Base-by-base conservation (phyloP, 805 yeast species). In the Yarrowia alimentaria region DNA sequence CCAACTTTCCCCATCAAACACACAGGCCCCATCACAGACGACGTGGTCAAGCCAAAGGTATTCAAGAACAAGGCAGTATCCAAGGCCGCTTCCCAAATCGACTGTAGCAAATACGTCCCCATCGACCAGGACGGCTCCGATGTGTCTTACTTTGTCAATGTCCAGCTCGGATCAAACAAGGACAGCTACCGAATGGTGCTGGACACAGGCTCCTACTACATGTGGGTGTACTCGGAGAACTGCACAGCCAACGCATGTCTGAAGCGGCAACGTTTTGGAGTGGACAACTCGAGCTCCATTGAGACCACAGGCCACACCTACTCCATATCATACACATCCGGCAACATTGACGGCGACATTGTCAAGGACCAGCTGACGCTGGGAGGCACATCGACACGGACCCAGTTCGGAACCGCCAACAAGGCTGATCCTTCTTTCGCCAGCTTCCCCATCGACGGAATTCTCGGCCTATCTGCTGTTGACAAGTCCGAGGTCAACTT, bases 201-300 rank as follows among this genome's bases (percentile, higher is more conserved):
- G 13, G 87, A 81, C 62, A 81, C 87, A 0, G 86, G 84, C 6
- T 78, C 83, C 20, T 79, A 80, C 13, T 75, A 79, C 53, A 61
- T 79, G 2, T 81, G 87, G 87, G 70, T 81, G 3, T 80, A 78
- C 60, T 79, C 77, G 40, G 61, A 69, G 1, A 63, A 72, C 29
- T 81, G 86, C 65, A 61, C 65, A 1, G 70, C 70, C 45, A 53
- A 56, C 8, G 68, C 77, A 1, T 81, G 85, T 55, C 64, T 74
- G 19, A 37, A 58, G 16, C 65, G 57, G 37, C 53, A 55, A 29
- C 32, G 31, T 10, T 49, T 53, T 12, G 51, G 53, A n/a, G 24
- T 55, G 2, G 20, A 51, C n/a, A 26, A 40, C 22, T 54, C 61
- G 1, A 14, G 57, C 17, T 38, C 57, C 16, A 28, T 55, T 16